These are phyloP conservation scores for Lepidopterella palustris DNA, from an alignment of 495 filamentous ascomycete species.

Conservation along the genomic window DNA sequence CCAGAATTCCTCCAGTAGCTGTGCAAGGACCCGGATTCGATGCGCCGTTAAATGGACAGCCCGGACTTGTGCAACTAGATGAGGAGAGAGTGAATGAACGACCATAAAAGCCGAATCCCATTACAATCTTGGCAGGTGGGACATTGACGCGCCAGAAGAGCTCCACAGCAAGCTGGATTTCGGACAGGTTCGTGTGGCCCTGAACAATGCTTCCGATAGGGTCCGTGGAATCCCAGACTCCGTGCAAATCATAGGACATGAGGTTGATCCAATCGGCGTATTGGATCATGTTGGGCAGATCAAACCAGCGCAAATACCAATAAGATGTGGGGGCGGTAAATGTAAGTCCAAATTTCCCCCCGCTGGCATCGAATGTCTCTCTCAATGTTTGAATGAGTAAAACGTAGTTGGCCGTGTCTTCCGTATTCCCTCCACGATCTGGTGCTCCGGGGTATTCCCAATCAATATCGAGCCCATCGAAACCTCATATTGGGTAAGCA, in stretches of 20 bases:
- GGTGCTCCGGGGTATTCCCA: conserved; percentile 33
- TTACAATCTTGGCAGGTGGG: conserved; percentile 32
- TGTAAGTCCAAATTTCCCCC: conserved; percentile 35
- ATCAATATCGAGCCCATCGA: conserved; percentile 33
- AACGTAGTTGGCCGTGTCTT: conserved; percentile 31
- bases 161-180: conserved; percentile 36
- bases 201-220: conserved; percentile 25
- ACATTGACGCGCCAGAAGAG: conserved; percentile 41
- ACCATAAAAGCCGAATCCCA: conserved; percentile 44
- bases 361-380: conserved; percentile 18
- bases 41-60: too few relatives aligned
- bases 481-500: too few relatives aligned
- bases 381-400: conserved; percentile 11
- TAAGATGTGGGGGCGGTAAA: not conserved
- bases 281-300: conserved; percentile 13
- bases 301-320: not conserved
- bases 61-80: too few relatives aligned
- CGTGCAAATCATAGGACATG: conserved; percentile 47
- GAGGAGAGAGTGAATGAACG: too few relatives aligned
- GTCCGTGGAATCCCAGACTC: conserved; percentile 34
- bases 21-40: too few relatives aligned
- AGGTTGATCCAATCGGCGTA: conserved; percentile 28
- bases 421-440: conserved; percentile 29
- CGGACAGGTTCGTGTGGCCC: conserved; percentile 40
- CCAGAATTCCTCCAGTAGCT: too few relatives aligned